Evolutionary conservation across 768 basidiomycete species (phyloP).

Genomic region (Pulveroboletus ravenelii): DNA sequence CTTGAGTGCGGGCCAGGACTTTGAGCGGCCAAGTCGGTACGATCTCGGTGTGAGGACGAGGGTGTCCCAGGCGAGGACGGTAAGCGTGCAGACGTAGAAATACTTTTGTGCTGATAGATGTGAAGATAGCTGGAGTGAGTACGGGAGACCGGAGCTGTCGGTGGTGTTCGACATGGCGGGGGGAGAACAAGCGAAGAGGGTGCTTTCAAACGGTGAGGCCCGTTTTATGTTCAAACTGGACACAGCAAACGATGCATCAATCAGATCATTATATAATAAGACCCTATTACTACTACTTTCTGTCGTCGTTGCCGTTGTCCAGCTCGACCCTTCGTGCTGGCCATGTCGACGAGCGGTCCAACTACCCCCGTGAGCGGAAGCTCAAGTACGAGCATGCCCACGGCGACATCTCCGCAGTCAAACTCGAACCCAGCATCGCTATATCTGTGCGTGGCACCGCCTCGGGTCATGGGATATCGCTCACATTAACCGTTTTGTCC

Average conservation of each 20-base stretch:
- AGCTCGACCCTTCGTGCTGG: not conserved
- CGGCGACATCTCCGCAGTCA: conserved; percentile 4
- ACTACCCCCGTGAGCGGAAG: not conserved
- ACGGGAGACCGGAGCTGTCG: conserved; percentile 38
- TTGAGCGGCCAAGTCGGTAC: conserved; percentile 61
- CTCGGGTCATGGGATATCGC: conserved; percentile 1
- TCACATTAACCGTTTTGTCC: not conserved
- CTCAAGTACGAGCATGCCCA: not conserved
- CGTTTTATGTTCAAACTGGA: conserved; percentile 8
- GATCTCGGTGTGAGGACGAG: conserved; percentile 78
- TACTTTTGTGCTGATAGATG: conserved; percentile 86
- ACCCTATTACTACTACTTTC: not conserved
- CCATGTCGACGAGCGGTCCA: conserved; percentile 13
- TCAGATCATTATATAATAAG: conserved; percentile 20
- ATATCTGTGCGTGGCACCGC: conserved; percentile 28
- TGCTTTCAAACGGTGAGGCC: not conserved
- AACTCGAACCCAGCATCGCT: conserved; percentile 20
- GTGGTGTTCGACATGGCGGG: conserved; percentile 17
- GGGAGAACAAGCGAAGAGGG: not conserved
- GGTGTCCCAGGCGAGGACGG: conserved; percentile 86
- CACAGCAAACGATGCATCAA: conserved; percentile 21
- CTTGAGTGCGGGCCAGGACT: conserved; percentile 75
- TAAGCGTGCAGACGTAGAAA: conserved; percentile 84
- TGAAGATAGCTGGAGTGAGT: conserved; percentile 67
- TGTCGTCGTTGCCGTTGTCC: not conserved